phyloP scores from a whole-genome alignment of 805 yeast species.

The Ogataea dorogensis region DNA sequence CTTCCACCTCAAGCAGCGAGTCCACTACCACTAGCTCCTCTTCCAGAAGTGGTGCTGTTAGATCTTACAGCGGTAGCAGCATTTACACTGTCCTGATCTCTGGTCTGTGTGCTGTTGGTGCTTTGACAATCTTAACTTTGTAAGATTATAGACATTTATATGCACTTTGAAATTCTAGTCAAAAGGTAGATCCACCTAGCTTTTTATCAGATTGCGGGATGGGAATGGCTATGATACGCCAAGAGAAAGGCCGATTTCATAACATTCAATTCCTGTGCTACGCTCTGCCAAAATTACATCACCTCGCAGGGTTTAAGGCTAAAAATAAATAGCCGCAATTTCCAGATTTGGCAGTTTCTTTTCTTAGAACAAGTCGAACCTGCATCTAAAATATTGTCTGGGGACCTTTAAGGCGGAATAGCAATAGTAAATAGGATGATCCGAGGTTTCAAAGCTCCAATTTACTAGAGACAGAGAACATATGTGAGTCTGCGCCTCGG shows the following conservation, averaged over 20 bases:
- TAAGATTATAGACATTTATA: constrained; percentile 13
- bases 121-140: constrained; percentile 24
- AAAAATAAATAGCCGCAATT: constrained; percentile 5
- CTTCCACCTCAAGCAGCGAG: constrained; percentile 17
- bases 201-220: no score
- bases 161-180: not conserved
- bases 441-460: no score
- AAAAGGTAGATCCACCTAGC: no score
- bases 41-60: constrained; percentile 9
- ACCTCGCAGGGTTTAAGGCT: not conserved
- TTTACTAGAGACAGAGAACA: not conserved
- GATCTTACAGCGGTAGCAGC: constrained; percentile 8
- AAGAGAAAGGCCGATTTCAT: no score
- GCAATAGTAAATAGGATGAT: constrained; percentile 2
- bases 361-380: constrained; percentile 3
- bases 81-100: constrained; percentile 7
- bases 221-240: no score
- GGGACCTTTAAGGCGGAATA: constrained; percentile 2
- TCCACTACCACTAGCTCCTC: constrained; percentile 15
- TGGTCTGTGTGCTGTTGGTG: constrained; percentile 20
- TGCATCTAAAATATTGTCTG: constrained; percentile 2
- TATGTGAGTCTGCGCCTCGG: no score
- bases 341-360: constrained; percentile 2
- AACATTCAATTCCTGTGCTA: no score
- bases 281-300: constrained; percentile 3